Evolutionary conservation across 116 monocot species (phyloP).

Genomic region (Dioscorea cayenensis): DNA sequence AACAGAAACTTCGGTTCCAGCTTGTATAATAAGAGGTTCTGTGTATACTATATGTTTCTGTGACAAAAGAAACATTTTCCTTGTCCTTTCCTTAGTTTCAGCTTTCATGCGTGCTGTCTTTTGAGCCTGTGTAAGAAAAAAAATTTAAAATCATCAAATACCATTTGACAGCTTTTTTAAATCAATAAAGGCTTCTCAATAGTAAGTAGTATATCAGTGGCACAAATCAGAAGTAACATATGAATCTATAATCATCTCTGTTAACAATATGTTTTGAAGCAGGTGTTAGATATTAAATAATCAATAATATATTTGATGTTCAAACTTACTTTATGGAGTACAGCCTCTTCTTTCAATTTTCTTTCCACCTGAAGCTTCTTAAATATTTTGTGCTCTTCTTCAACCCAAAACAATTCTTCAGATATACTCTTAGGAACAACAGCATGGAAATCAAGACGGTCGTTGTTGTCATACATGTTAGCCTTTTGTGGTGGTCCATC

Average conservation of each 20-base stretch:
- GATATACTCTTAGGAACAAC: slow-evolving; percentile 33
- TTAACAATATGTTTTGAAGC: not conserved
- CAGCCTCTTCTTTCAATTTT: slow-evolving; percentile 44
- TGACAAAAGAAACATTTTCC: slow-evolving; percentile 73
- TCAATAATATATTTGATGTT: not conserved
- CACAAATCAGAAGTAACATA: not conserved
- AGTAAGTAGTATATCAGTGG: too few relatives aligned
- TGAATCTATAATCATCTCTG: not conserved
- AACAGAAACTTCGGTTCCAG: slow-evolving; percentile 70
- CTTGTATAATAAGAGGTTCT: slow-evolving; percentile 68
- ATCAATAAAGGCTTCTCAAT: not conserved
- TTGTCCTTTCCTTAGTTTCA: slow-evolving; percentile 69
- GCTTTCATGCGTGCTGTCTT: slow-evolving; percentile 53
- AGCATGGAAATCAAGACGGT: slow-evolving; percentile 75
- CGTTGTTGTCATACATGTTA: slow-evolving; percentile 82
- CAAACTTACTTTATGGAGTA: slow-evolving; percentile 49
- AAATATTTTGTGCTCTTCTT: slow-evolving; percentile 63
- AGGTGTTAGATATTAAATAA: not conserved
- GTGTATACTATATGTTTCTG: slow-evolving; percentile 91
- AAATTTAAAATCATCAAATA: not conserved
- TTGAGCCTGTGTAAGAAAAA: slow-evolving; percentile 39
- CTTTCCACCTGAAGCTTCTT: slow-evolving; percentile 69
- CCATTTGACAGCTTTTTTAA: not conserved
- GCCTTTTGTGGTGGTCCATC: slow-evolving; percentile 82
- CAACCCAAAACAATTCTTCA: slow-evolving; percentile 62